A percentile compares a stretch with the other conserved stretches of the same genome.
Conservation (phyloP, 768 basidiomycete genomes). For the Clathrus columnatus region DNA sequence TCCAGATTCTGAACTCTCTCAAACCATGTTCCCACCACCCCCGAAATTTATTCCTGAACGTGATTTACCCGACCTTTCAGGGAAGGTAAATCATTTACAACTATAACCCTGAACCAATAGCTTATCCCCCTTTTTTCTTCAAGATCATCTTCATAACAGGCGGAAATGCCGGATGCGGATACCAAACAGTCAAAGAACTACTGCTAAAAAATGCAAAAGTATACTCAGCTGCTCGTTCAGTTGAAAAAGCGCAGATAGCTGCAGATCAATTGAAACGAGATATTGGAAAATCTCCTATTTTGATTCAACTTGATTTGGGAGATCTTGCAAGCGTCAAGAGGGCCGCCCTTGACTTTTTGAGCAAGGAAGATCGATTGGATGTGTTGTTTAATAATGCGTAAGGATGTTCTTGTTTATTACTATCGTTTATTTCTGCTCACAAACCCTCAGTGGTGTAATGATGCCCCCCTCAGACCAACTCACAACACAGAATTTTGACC, state of each 20-base stretch:
- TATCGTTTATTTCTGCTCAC: background rate
- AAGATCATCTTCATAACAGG: constrained; percentile 20
- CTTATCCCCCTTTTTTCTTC: background rate
- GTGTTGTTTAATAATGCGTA: constrained; percentile 4
- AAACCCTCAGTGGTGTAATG: constrained; percentile 25
- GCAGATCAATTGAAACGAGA: constrained; percentile 42
- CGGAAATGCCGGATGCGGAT: constrained; percentile 41
- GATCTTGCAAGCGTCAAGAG: constrained; percentile 8
- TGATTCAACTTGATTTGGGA: constrained; percentile 3
- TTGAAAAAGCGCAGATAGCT: constrained; percentile 37
- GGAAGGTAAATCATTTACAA: background rate
- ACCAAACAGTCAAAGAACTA: constrained; percentile 27
- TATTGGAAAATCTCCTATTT: constrained; percentile 33
- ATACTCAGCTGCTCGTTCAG: constrained; percentile 46
- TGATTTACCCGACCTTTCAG: background rate
- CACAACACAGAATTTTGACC: constrained; percentile 32
- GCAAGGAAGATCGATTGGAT: constrained; percentile 3
- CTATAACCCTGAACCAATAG: too few species aligned
- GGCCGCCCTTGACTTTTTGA: constrained; percentile 6
- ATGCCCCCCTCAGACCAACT: constrained; percentile 19
- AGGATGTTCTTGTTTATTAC: constrained; percentile 7
- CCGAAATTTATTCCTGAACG: background rate
- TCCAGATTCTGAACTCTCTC: background rate
- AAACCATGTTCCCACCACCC: background rate
- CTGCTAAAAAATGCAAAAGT: constrained; percentile 50